phyloP scores from a whole-genome alignment of 2,329 filamentous ascomycete genomes.

The Botrytis elliptica region DNA sequence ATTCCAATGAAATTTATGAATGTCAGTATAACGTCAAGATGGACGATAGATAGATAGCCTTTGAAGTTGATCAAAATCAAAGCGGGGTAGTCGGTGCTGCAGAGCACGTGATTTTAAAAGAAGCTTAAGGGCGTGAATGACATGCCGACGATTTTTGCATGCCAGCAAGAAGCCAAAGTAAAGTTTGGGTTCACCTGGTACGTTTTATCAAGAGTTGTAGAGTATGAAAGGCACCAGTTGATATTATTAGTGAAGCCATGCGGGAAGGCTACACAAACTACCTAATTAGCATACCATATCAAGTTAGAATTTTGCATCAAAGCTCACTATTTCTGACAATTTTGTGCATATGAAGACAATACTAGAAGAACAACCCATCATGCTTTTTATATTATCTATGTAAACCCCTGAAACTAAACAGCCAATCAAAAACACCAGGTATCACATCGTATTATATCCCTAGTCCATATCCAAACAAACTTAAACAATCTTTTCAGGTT shows the following conservation, averaged over 20 bases:
- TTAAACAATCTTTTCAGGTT: conserved; percentile 1
- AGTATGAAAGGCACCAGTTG: background rate
- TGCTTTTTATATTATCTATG: background rate
- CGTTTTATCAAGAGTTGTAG: background rate
- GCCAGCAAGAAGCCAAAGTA: background rate
- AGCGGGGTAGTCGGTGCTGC: background rate
- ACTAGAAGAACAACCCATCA: background rate
- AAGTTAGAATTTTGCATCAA: background rate
- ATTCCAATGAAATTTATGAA: too few relatives aligned
- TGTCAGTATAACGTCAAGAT: background rate
- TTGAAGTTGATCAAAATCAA: background rate
- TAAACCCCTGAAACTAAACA: background rate
- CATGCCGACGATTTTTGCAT: background rate
- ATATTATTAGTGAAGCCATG: background rate
- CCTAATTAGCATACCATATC: background rate
- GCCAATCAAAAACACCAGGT: conserved; percentile 17
- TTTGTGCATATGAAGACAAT: background rate
- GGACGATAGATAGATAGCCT: background rate
- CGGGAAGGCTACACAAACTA: background rate
- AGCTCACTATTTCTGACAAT: background rate
- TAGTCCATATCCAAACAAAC: background rate
- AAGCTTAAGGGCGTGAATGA: background rate
- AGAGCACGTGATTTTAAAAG: background rate
- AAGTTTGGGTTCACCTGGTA: background rate
- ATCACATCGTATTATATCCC: conserved; percentile 1